Percentiles rank a stretch among this genome's conserved stretches.
These are phyloP conservation scores for Pistacia atlantica DNA, from an alignment of 345 rosid genomes.

Conservation along the genomic window DNA sequence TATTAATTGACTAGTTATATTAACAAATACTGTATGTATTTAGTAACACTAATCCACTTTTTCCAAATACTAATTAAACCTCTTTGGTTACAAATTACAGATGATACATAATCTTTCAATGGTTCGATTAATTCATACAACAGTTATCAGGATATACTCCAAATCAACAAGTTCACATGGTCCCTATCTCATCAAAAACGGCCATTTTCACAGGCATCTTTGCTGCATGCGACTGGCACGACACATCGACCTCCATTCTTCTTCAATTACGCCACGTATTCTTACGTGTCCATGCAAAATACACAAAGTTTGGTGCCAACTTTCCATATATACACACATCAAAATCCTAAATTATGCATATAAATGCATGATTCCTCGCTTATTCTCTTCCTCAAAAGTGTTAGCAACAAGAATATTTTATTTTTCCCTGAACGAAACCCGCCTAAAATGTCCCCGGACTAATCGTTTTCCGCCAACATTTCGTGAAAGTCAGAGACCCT, in stretches of 20 bases:
- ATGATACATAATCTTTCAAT: too few relatives aligned
- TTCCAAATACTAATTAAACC: too few relatives aligned
- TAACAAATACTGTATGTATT: too few relatives aligned
- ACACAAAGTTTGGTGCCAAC: background rate
- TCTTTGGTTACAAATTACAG: too few relatives aligned
- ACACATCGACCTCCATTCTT: slow-evolving; percentile 1
- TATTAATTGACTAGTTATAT: too few relatives aligned
- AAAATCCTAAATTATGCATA: background rate
- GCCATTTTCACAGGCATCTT: slow-evolving; percentile 24
- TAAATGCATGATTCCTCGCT: slow-evolving; percentile 11
- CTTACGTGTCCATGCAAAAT: slow-evolving; percentile 21
- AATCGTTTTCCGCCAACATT: slow-evolving; percentile 13
- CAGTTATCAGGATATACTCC: too few relatives aligned
- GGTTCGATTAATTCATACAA: too few relatives aligned
- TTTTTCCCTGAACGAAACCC: slow-evolving; percentile 22
- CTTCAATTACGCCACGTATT: slow-evolving; percentile 22
- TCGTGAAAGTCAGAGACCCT: background rate
- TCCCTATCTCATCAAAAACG: slow-evolving; percentile 8
- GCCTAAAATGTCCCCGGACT: background rate
- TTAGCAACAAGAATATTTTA: background rate
- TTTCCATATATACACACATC: too few relatives aligned
- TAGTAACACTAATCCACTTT: too few relatives aligned
- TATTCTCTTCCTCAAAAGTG: slow-evolving; percentile 1
- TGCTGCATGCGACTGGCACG: slow-evolving; percentile 7
- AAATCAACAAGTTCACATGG: background rate